Percentiles rank a stretch among this genome's conserved stretches.
These are phyloP conservation scores for Trichoderma lentiforme DNA, from an alignment of 2,329 filamentous ascomycete species.

Conservation along the genomic window DNA sequence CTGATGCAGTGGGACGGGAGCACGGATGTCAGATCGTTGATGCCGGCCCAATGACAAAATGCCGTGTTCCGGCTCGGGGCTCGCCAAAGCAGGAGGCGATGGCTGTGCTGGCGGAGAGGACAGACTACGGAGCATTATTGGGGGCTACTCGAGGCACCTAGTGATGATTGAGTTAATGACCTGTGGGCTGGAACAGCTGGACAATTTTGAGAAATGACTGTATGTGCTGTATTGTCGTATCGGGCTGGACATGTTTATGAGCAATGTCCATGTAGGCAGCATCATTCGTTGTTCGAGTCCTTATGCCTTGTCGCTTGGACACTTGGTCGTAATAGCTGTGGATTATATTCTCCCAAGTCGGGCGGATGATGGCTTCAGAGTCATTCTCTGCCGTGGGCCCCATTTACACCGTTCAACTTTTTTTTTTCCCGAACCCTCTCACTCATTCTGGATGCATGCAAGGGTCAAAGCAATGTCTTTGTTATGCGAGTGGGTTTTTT, in stretches of 20 bases:
- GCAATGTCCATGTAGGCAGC: neutral
- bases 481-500: neutral
- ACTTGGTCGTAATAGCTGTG: neutral
- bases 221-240: neutral
- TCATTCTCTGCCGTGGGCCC: neutral
- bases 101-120: neutral
- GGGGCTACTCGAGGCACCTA: neutral
- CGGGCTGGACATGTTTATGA: neutral
- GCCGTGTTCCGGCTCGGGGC: neutral
- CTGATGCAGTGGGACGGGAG: constrained; percentile 10
- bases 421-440: neutral
- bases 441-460: neutral
- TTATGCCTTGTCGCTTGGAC: neutral
- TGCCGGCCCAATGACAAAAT: constrained; percentile 10
- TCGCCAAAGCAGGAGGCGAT: neutral
- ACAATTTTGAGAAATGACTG: neutral
- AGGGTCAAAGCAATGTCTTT: neutral
- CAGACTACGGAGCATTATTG: neutral
- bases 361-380: neutral
- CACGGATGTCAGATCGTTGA: constrained; percentile 5
- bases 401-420: neutral
- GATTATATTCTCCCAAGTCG: neutral
- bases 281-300: neutral
- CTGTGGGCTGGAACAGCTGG: neutral
- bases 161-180: neutral